These are phyloP conservation scores for Sporisorium sorghi DNA, from an alignment of 1,284 basidiomycete species.

Conservation along the genomic window DNA sequence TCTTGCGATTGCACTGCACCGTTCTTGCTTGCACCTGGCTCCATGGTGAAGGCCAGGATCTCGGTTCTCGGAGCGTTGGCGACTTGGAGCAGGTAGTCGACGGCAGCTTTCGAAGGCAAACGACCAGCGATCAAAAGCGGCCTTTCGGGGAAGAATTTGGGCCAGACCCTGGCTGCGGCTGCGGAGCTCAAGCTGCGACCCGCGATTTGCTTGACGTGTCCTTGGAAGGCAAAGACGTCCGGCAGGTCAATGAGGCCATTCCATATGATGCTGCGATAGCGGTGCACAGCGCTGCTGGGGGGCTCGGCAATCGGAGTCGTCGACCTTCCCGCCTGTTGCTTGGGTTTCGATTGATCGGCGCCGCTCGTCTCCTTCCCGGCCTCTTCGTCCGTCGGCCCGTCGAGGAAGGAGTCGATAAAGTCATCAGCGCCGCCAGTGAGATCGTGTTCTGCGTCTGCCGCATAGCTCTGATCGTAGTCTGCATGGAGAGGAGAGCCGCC, in stretches of 20 bases:
- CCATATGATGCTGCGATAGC: slow-evolving; percentile 53
- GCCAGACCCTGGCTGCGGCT: slow-evolving; percentile 34
- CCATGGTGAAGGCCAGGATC: slow-evolving; percentile 56
- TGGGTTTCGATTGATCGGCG: background rate
- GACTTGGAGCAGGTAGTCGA: slow-evolving; percentile 63
- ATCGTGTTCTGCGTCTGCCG: slow-evolving; percentile 3
- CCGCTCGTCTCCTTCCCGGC: background rate
- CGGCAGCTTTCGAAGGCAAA: slow-evolving; percentile 58
- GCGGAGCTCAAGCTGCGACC: slow-evolving; percentile 32
- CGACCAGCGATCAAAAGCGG: slow-evolving; percentile 61
- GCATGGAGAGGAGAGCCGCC: slow-evolving; percentile 21
- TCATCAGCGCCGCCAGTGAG: slow-evolving; percentile 43
- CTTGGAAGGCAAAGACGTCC: slow-evolving; percentile 61
- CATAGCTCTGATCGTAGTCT: slow-evolving; percentile 7
- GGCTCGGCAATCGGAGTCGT: slow-evolving; percentile 46
- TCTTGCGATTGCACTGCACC: slow-evolving; percentile 10
- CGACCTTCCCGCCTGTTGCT: slow-evolving; percentile 13
- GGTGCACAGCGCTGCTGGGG: slow-evolving; percentile 25
- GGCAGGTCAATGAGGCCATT: slow-evolving; percentile 67
- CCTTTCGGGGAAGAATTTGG: slow-evolving; percentile 52
- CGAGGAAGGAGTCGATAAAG: slow-evolving; percentile 63
- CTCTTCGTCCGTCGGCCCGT: slow-evolving; percentile 23
- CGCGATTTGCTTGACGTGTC: slow-evolving; percentile 60
- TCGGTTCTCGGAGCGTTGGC: slow-evolving; percentile 58
- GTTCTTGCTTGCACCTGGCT: slow-evolving; percentile 41